Conservation (phyloP, 305 asterid species). For the Solanum hybrid region DNA sequence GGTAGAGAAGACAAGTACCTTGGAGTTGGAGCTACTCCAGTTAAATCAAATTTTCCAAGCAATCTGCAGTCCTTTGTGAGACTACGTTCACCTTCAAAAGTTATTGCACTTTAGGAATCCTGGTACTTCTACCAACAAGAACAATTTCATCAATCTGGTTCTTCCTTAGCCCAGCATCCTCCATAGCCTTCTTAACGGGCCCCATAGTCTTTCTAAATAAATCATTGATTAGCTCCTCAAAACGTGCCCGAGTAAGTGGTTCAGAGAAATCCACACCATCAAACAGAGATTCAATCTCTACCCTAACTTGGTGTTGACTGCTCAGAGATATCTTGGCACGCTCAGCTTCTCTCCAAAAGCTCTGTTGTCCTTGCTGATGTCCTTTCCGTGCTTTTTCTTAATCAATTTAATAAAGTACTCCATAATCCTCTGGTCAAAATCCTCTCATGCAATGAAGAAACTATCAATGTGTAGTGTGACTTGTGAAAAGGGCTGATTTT, state of each 20-base stretch:
- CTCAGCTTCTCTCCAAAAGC: neutral
- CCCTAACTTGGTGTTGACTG: neutral
- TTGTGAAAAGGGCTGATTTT: neutral
- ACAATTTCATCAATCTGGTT: neutral
- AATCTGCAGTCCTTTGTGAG: neutral
- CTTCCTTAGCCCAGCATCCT: neutral
- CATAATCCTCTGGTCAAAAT: constrained; percentile 78
- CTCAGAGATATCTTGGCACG: neutral
- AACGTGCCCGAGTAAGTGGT: neutral
- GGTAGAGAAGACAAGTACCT: neutral
- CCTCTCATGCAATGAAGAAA: constrained; percentile 48
- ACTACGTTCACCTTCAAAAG: neutral
- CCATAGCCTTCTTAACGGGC: neutral
- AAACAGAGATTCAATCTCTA: neutral
- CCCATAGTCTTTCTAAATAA: neutral
- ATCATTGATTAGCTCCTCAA: neutral
- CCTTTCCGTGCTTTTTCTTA: constrained; percentile 81
- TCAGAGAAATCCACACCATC: neutral
- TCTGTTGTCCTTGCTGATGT: constrained; percentile 51
- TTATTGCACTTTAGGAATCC: neutral
- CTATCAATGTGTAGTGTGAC: neutral
- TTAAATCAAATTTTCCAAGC: neutral
- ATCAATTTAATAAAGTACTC: constrained; percentile 69
- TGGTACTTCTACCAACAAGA: neutral
- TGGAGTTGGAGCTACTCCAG: neutral